phyloP scores from a whole-genome alignment of 2,329 filamentous ascomycete genomes.

The Harringtonia aguacate region DNA sequence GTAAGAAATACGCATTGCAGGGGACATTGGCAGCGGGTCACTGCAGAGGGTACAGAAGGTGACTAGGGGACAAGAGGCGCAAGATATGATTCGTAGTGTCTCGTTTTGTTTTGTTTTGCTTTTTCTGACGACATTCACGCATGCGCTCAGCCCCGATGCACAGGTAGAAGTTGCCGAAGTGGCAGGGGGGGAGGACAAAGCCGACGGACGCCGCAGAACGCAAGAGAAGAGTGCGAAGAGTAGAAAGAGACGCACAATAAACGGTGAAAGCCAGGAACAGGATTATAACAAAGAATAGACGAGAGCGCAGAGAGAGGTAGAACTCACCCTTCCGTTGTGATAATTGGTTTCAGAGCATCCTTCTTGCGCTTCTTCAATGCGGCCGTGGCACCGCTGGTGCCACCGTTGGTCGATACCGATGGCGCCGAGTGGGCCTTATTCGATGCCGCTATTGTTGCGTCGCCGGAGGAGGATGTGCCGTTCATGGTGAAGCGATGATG shows the following conservation, averaged over 20 bases:
- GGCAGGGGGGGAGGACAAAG: not conserved
- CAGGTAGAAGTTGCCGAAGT: not conserved
- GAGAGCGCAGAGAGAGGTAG: not conserved
- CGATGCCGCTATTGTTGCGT: conserved; percentile 2
- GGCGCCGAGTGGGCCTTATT: conserved; percentile 4
- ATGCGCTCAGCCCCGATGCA: not conserved
- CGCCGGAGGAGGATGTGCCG: conserved; percentile 7
- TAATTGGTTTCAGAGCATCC: conserved; percentile 63
- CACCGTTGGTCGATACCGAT: conserved; percentile 4
- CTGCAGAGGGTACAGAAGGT: too few relatives aligned
- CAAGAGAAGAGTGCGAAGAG: not conserved
- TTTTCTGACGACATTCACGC: not conserved
- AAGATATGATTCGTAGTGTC: not conserved
- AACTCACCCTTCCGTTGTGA: conserved; percentile 43
- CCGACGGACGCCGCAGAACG: not conserved
- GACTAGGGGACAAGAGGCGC: not conserved
- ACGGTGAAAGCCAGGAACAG: not conserved
- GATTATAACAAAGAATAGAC: not conserved
- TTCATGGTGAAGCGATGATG: conserved; percentile 9
- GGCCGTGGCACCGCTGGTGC: not conserved
- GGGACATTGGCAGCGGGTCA: too few relatives aligned
- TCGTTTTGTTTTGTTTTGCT: not conserved
- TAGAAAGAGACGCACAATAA: not conserved
- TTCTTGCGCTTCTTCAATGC: conserved; percentile 61
- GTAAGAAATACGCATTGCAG: too few relatives aligned